These are phyloP conservation scores for Sordaria brevicollis DNA, from an alignment of 495 filamentous ascomycete genomes.

Conservation along the genomic window DNA sequence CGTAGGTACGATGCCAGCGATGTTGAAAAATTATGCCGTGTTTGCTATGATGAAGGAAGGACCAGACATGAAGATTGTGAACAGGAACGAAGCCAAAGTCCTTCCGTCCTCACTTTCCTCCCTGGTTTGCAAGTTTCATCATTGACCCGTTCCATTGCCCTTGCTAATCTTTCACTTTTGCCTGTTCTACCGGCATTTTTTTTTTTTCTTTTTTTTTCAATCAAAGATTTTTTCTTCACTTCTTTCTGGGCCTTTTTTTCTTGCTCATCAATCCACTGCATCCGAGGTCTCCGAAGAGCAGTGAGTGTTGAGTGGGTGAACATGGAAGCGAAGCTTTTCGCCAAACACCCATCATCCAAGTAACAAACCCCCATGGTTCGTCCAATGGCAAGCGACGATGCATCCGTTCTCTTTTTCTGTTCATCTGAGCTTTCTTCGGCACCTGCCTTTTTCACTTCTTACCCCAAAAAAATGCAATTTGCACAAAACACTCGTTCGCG, in stretches of 20 bases:
- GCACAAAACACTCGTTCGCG: not conserved
- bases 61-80: too few species aligned
- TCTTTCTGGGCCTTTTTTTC: not conserved
- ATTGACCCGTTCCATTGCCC: not conserved
- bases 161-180: not conserved
- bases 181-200: constrained; percentile 9
- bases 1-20: not conserved
- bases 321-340: not conserved
- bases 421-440: not conserved
- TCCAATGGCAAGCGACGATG: not conserved
- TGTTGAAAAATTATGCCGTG: not conserved
- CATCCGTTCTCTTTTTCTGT: too few species aligned
- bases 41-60: not conserved
- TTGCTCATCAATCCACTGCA: not conserved
- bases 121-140: not conserved
- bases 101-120: not conserved
- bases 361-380: not conserved
- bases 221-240: not conserved
- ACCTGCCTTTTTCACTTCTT: not conserved
- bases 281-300: not conserved
- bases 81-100: not conserved
- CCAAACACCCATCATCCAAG: not conserved
- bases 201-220: not conserved
- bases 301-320: too few species aligned
- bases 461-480: too few species aligned